These are phyloP conservation scores for Aspergillus sclerotiicarbonarius DNA, from an alignment of 495 filamentous ascomycete genomes.

Conservation along the genomic window DNA sequence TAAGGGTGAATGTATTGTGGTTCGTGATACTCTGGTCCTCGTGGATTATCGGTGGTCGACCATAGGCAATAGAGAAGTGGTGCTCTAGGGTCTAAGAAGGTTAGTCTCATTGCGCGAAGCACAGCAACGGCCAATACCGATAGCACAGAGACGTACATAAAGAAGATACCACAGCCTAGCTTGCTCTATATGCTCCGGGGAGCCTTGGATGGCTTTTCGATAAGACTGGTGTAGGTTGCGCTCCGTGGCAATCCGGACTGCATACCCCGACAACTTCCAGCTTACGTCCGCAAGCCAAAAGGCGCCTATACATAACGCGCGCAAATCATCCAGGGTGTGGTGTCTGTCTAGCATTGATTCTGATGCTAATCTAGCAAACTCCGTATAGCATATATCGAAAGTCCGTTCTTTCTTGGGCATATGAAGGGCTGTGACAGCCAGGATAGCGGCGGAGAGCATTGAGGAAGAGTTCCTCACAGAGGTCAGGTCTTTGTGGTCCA, in stretches of 20 bases:
- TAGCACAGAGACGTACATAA: slow-evolving; percentile 39
- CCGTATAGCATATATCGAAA: slow-evolving; percentile 50
- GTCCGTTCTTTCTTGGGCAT: slow-evolving; percentile 45
- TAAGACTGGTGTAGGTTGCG: slow-evolving; percentile 51
- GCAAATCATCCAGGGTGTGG: slow-evolving; percentile 51
- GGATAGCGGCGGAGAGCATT: slow-evolving; percentile 49
- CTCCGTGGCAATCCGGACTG: slow-evolving; percentile 56
- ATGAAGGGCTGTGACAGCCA: slow-evolving; percentile 53
- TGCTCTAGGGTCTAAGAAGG: slow-evolving; percentile 48
- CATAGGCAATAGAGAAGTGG: slow-evolving; percentile 56
- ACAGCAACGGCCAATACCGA: neutral
- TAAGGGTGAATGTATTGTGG: slow-evolving; percentile 49
- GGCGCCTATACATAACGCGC: slow-evolving; percentile 51
- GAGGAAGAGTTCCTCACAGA: slow-evolving; percentile 50
- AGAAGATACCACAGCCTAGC: slow-evolving; percentile 52
- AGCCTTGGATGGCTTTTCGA: slow-evolving; percentile 47
- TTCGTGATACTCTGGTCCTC: slow-evolving; percentile 52
- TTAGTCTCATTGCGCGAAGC: slow-evolving; percentile 15
- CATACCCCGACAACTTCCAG: slow-evolving; percentile 57
- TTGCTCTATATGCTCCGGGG: slow-evolving; percentile 45
- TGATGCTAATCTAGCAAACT: slow-evolving; percentile 51
- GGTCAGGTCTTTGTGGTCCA: slow-evolving; percentile 42
- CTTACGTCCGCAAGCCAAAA: slow-evolving; percentile 57
- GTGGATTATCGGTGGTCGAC: slow-evolving; percentile 54
- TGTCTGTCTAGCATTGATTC: slow-evolving; percentile 52